Evolutionary conservation across 495 filamentous ascomycete species (phyloP).

Genomic region (Penicillium nucicola): DNA sequence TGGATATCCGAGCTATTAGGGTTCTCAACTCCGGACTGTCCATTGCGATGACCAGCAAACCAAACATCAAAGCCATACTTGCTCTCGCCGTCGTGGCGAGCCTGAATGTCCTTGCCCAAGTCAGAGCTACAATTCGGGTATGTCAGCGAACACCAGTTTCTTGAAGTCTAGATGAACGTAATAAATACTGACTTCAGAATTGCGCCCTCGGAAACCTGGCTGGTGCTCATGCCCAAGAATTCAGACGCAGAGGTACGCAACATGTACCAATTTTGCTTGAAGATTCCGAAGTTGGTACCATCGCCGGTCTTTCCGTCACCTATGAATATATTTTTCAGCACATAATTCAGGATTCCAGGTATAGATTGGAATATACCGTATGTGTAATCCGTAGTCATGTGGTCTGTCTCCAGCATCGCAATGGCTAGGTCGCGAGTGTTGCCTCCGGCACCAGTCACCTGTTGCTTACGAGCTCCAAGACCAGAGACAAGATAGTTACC

Average conservation of each 20-base stretch:
- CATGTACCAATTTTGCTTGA: conserved; percentile 43
- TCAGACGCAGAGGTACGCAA: conserved; percentile 26
- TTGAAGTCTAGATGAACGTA: not conserved
- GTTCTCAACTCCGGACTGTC: conserved; percentile 17
- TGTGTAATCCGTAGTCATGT: conserved; percentile 35
- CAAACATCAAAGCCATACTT: conserved; percentile 24
- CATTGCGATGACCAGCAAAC: conserved; percentile 29
- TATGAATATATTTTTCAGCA: conserved; percentile 8
- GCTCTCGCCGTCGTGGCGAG: conserved; percentile 25
- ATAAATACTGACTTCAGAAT: conserved; percentile 24
- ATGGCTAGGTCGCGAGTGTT: conserved; percentile 38
- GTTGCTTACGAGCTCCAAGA: conserved; percentile 34
- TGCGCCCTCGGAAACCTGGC: conserved; percentile 19
- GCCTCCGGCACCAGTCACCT: conserved; percentile 28
- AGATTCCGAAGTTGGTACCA: conserved; percentile 30
- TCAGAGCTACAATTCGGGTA: conserved; percentile 9
- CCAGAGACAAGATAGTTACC: conserved; percentile 29
- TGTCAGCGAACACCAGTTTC: not conserved
- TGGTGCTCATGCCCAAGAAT: conserved; percentile 16
- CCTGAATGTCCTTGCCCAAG: conserved; percentile 21
- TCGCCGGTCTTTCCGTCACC: conserved; percentile 30
- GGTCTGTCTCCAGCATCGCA: conserved; percentile 42
- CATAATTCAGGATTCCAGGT: too few species aligned
- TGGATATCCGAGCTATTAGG: conserved; percentile 22
- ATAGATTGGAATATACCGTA: conserved; percentile 24